Conservation (phyloP, 2,329 filamentous ascomycete species). For the Incumbomyces delicatus region DNA sequence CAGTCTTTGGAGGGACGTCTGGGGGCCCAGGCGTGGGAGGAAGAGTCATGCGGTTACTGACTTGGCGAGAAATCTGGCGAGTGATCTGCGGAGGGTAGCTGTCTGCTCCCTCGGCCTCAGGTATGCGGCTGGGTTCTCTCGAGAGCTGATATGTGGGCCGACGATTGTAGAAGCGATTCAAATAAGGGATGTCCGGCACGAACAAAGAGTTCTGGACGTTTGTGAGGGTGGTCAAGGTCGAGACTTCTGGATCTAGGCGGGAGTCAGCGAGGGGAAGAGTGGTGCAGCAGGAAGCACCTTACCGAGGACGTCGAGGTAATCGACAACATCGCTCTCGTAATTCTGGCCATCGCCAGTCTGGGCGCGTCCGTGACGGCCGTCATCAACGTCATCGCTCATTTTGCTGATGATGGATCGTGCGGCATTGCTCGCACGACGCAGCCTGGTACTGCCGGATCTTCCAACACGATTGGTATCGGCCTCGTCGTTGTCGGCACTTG, state of each 20-base stretch:
- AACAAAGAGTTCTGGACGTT: constrained; percentile 89
- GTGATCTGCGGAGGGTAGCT: constrained; percentile 1
- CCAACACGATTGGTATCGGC: neutral
- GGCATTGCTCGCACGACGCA: constrained; percentile 16
- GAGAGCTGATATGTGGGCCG: constrained; percentile 64
- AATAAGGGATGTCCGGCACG: constrained; percentile 50
- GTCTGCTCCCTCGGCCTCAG: neutral
- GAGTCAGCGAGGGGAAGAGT: constrained; percentile 19
- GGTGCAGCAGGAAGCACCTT: constrained; percentile 23
- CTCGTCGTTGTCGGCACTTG: neutral
- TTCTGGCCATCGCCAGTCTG: constrained; percentile 27
- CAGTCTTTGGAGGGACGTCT: constrained; percentile 9
- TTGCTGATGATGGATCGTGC: constrained; percentile 18
- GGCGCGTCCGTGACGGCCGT: neutral
- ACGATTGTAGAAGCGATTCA: constrained; percentile 67
- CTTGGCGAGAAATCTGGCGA: constrained; percentile 1
- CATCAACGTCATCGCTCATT: constrained; percentile 12
- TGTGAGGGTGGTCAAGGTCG: constrained; percentile 71
- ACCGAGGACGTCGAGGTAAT: constrained; percentile 61
- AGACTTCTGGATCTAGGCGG: constrained; percentile 64
- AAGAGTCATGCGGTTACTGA: neutral
- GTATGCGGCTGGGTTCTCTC: neutral
- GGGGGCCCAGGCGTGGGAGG: constrained; percentile 1
- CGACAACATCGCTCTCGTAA: constrained; percentile 54
- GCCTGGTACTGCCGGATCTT: constrained; percentile 9